These are phyloP conservation scores for Eucalyptus cloeziana DNA, from an alignment of 345 rosid genomes.

Conservation along the genomic window DNA sequence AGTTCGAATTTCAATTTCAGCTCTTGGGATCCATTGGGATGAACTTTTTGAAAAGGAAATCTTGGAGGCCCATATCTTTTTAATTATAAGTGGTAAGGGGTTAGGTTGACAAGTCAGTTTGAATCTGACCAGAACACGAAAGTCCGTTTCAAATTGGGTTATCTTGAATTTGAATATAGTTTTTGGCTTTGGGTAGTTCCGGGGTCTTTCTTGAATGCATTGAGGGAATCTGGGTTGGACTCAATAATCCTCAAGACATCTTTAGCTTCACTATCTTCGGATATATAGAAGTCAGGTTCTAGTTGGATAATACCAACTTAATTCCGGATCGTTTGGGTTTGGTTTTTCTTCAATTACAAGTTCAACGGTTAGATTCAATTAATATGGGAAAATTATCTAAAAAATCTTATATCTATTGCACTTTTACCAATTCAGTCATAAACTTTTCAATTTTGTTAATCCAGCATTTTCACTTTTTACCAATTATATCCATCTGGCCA, in stretches of 20 bases:
- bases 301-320: background rate
- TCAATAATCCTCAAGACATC: background rate
- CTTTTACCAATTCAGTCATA: too few species aligned
- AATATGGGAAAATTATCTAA: too few species aligned
- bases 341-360: background rate
- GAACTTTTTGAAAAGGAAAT: background rate
- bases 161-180: background rate
- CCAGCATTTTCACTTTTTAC: too few species aligned
- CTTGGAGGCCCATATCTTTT: background rate
- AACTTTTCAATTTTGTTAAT: too few species aligned
- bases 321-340: background rate
- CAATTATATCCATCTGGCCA: too few species aligned
- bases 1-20: background rate
- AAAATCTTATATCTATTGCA: rapidly evolving
- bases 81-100: background rate
- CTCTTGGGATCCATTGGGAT: background rate
- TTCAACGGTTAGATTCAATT: background rate
- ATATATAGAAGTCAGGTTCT: background rate
- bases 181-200: background rate
- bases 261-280: background rate
- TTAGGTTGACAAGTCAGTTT: background rate
- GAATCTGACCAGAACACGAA: background rate
- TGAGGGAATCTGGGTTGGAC: background rate
- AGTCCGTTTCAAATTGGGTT: background rate
- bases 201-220: background rate